Evolutionary conservation across 1,284 basidiomycete species (phyloP).

Genomic region (Rhodotorula sp.): DNA sequence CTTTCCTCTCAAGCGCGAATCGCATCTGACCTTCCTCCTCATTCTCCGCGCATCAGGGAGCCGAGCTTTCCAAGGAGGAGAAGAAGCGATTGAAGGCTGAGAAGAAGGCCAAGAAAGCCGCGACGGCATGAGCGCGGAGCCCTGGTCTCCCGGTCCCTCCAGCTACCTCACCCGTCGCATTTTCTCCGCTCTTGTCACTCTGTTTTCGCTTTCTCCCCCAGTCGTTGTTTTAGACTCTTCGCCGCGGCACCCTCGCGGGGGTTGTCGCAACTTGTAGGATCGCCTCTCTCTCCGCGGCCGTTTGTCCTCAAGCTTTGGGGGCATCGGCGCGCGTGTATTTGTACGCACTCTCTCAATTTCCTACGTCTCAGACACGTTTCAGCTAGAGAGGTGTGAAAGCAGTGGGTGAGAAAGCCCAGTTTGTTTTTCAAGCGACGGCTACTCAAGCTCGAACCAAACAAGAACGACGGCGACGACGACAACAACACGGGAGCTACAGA

Average conservation of each 20-base stretch:
- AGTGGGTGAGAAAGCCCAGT: too few species aligned
- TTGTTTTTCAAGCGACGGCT: too few species aligned
- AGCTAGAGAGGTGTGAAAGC: background rate
- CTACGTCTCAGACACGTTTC: background rate
- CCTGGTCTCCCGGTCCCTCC: background rate
- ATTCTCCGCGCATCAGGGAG: background rate
- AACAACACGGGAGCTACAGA: too few species aligned
- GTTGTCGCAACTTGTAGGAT: background rate
- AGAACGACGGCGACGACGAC: too few species aligned
- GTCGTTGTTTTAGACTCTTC: background rate
- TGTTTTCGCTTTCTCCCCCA: background rate
- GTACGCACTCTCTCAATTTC: background rate
- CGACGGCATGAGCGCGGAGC: constrained; percentile 6
- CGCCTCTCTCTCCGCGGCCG: background rate
- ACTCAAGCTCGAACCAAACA: too few species aligned
- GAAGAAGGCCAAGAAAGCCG: constrained; percentile 23
- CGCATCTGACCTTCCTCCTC: background rate
- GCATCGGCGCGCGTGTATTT: background rate
- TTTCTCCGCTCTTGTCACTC: background rate
- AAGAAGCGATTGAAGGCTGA: constrained; percentile 14
- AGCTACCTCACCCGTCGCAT: background rate
- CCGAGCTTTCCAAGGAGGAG: constrained; percentile 11
- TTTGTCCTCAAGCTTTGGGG: background rate
- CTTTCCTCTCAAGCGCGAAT: background rate
- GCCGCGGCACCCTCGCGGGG: background rate